Conservation (phyloP, 441 rosid species). For the Syzygium malaccense region DNA sequence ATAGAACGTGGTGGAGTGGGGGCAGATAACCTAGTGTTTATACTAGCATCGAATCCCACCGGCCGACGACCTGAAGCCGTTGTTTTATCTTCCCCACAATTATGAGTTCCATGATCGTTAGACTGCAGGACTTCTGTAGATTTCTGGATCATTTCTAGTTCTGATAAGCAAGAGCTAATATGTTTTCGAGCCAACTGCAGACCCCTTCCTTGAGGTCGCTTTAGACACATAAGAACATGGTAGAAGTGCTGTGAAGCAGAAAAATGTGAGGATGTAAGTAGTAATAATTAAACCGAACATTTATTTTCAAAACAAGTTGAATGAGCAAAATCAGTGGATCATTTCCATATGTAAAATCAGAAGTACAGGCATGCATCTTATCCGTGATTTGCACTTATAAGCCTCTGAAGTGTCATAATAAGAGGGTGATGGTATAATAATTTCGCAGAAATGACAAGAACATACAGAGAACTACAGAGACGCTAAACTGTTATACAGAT, state of each 20-base stretch:
- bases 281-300: neutral
- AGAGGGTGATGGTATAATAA: neutral
- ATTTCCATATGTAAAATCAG: neutral
- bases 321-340: neutral
- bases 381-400: neutral
- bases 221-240: conserved; percentile 76
- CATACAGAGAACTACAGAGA: neutral
- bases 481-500: neutral
- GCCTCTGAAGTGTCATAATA: neutral
- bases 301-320: neutral
- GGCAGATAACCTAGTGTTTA: conserved; percentile 84
- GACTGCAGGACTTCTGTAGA: conserved; percentile 46
- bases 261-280: conserved; percentile 11
- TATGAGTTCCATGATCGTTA: conserved; percentile 24
- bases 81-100: conserved; percentile 51
- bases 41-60: conserved; percentile 84
- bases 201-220: conserved; percentile 96
- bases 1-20: conserved; percentile 96
- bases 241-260: conserved; percentile 67
- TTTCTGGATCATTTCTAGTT: conserved; percentile 53
- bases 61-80: conserved; percentile 83
- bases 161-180: conserved; percentile 67
- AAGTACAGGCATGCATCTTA: neutral
- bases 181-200: conserved; percentile 89
- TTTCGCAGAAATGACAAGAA: neutral